phyloP scores from a whole-genome alignment of 1,139 yeast species.

The Scheffersomyces parashehatae region DNA sequence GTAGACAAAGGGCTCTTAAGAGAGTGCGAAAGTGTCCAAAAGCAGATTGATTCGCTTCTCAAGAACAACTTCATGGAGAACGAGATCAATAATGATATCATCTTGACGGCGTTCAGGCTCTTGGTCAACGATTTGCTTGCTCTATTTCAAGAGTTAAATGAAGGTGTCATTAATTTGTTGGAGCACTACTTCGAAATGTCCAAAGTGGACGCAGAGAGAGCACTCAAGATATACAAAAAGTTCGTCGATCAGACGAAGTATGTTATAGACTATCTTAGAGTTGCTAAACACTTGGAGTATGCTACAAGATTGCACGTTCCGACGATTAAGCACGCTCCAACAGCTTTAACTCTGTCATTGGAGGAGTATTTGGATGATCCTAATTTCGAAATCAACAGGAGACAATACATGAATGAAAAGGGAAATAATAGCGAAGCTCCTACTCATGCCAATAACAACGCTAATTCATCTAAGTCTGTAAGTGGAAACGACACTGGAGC shows the following conservation, averaged over 20 bases:
- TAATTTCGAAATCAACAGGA: slow-evolving; percentile 77
- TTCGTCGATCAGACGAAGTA: slow-evolving; percentile 86
- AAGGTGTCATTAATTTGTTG: slow-evolving; percentile 88
- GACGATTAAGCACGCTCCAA: slow-evolving; percentile 95
- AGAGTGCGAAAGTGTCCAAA: slow-evolving; percentile 82
- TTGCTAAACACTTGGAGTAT: slow-evolving; percentile 85
- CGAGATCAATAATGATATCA: slow-evolving; percentile 79
- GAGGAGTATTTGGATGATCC: slow-evolving; percentile 88
- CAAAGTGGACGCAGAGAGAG: slow-evolving; percentile 80
- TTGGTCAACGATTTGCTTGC: slow-evolving; percentile 84
- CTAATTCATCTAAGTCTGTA: neutral
- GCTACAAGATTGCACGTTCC: slow-evolving; percentile 92
- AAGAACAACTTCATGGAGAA: slow-evolving; percentile 72
- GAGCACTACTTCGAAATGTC: slow-evolving; percentile 96
- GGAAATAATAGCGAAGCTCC: slow-evolving; percentile 44
- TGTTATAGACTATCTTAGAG: slow-evolving; percentile 83
- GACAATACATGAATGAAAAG: slow-evolving; percentile 72
- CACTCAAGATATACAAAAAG: slow-evolving; percentile 76
- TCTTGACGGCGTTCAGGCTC: slow-evolving; percentile 81
- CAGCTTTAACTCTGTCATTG: slow-evolving; percentile 81
- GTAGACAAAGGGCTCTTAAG: slow-evolving; percentile 83
- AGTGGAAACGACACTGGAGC: too few relatives aligned
- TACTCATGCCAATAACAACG: neutral
- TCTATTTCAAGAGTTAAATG: slow-evolving; percentile 85
- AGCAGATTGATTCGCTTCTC: slow-evolving; percentile 74